Base-by-base conservation (phyloP, 1,284 basidiomycete genomes). In the Inonotus hispidus region DNA sequence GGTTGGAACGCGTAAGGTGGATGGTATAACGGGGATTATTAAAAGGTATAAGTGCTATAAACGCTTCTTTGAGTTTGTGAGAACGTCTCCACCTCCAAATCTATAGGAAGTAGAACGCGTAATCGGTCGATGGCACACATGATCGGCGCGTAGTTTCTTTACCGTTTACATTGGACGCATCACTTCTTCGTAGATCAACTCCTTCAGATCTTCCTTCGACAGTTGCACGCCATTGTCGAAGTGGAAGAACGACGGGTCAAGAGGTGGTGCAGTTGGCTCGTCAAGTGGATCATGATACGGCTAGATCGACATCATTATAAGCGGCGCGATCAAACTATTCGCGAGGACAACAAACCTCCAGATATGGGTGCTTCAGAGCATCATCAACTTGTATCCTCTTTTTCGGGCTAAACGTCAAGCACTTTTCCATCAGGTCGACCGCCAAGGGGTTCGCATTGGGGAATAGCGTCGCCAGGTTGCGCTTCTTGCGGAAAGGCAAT, bases 371-470 rank as follows among this genome's bases (percentile, higher is more conserved):
- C 66, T 84, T 82, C 58, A 98, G 79, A 1, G 95, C 95, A 64
- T 96, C 90, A 56, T 90, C 87, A 37, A 94, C 95, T 60, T 90
- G 88, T 68, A 98, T 95, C 35, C 96, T 83, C 70, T 90, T 83
- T 69, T 88, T 89, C 1, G 96, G 97, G 66, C 92, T 95, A 73
- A 98, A 94, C n/a, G 92, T 93, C 56, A 94, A 76, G 66, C 89
- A 93, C 67, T 87, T 86, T 71, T 93, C 92, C 79, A 98, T 81
- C 59, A 99, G 79, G 72, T 98, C 95, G 47, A 96, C 81, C 1
- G 94, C 95, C 80, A 91, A 74, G 2, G 92, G 90, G 68, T 92
- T 94, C 13, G 93, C 92, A 58, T 84, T 86, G 0, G 90, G 87
- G 71, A 93, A 94, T 63, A 96, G 78, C 52, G 80, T 73, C 45